Evolutionary conservation across 805 yeast species (phyloP), one percentile per base, ranked within the genome.

Genomic region (Kuraishia cidri): DNA sequence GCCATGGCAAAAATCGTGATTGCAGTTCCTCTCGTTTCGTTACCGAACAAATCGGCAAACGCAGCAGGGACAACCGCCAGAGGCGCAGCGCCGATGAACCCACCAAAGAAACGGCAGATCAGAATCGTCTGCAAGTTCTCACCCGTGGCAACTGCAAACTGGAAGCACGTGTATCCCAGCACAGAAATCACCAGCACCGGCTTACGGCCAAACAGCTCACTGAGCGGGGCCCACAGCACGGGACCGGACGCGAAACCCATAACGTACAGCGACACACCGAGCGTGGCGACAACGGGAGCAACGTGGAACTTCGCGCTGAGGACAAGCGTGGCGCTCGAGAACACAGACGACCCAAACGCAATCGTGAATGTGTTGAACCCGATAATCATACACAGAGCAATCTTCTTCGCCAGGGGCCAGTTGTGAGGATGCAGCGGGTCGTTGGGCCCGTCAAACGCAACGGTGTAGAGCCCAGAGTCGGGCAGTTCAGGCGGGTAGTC

Each of bases 171-270:
- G 48, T 72, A 70, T 1, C 79, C 71, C 26, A 83, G 59, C 4
- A 68, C 54, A 4, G 87, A 72, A 3, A 74, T 40, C 2, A 80
- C 41, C 34, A 82, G 46, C 11, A 83, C 76, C 12, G 68, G 54
- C 51, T 72, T 71, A 54, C 95, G 71, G 34, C 94, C 92, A 43
- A 66, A 78, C 24, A 79, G 47, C 52, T 82, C 94, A n/a, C 90
- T 79, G 24, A 82, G 52, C 4, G 95, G 95, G 17, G 92, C 96
- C 86, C 92, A 88, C 24, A 85, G 47, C 32, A 88, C 64, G 3
- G 97, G 97, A 13, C 97, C 96, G 1, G 85, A 69, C 1, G 96
- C 97, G 57, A 87, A 90, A 8, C 97, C 97, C 26, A 86, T 55
- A n/a, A 88, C 96, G 46, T 74, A 88, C 17, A 87, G 63, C 0